Percentiles rank a stretch among this genome's conserved stretches.
These are phyloP conservation scores for Xylaria curta DNA, from an alignment of 495 filamentous ascomycete genomes.

Conservation along the genomic window DNA sequence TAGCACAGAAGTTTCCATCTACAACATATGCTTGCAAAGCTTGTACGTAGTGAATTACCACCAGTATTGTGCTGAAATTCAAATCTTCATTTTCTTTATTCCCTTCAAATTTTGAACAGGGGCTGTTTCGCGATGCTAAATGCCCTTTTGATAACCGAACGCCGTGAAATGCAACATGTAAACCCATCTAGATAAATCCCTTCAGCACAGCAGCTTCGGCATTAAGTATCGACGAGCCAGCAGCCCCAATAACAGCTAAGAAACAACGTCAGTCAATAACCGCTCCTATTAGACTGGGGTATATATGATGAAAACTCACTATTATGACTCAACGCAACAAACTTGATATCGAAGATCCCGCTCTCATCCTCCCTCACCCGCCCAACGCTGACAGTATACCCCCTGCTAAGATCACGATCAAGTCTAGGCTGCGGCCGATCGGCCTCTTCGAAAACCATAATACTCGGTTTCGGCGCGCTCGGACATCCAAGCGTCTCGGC, in stretches of 20 bases:
- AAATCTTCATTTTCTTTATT: background rate
- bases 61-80: no score
- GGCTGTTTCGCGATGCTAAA: background rate
- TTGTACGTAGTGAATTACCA: no score
- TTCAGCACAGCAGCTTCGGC: constrained; percentile 91
- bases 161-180: background rate
- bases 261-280: constrained; percentile 19
- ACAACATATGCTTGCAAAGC: no score
- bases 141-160: constrained; percentile 1
- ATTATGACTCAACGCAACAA: constrained; percentile 84
- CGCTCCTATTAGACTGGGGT: background rate
- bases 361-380: constrained; percentile 75
- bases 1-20: no score
- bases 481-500: constrained; percentile 76
- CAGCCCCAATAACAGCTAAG: constrained; percentile 86
- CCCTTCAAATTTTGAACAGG: background rate
- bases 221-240: constrained; percentile 92
- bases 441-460: constrained; percentile 78
- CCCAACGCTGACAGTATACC: constrained; percentile 84
- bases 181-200: constrained; percentile 68
- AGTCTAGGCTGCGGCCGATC: constrained; percentile 86
- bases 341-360: constrained; percentile 82
- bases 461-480: constrained; percentile 74
- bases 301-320: constrained; percentile 57
- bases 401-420: constrained; percentile 74